Base-by-base conservation (phyloP, 2,329 filamentous ascomycete species). In the Ceratocystis smalleyi region DNA sequence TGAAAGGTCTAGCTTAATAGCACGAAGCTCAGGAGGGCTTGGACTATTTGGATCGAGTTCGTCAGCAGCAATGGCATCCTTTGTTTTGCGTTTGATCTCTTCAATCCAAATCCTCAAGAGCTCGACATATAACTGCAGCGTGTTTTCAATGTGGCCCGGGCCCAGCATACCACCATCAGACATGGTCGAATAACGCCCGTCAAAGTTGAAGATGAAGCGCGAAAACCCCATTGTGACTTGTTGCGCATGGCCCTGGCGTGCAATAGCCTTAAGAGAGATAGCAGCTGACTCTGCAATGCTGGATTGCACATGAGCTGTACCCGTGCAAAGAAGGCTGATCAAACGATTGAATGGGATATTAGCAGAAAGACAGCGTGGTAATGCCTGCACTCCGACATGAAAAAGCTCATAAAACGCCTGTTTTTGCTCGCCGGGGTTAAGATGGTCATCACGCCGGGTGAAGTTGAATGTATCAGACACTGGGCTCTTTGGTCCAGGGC, bases 141-240 rank as follows among this genome's bases (percentile, higher is more conserved):
- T 99, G 69, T 86, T 96, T 73, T 99, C 94, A 65, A 99, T 96
- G 71, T 99, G 94, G 3, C 87, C 89, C 43, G 89, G 86, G 0
- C 92, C 94, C 27, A 99, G 83, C 86, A 99, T 94, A 1, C 94
- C 94, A 40, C 95, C 94, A 71, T 99, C 94, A 8, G 91, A 96
- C 85, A 97, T 96, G 40, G 94, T 97, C 0, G 92, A 90, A 73
- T 99, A 99, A 27, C 91, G 85, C 69, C 95, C 91, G 73, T 99
- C 95, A 72, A 97, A 99, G 69, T 94, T 96, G 77, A 99, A 99
- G 63, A 99, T 99, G 74, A 97, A 99, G 30, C 91, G 82, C 45
- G 94, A 89, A 74, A 99, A 99, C 0, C 94, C 92, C 74, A 95
- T 96, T 0, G 91, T 96, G 2, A 99, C 94, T 73, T 94, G 89